Conservation (phyloP, 2,329 filamentous ascomycete genomes). For the Colletotrichum truncatum region DNA sequence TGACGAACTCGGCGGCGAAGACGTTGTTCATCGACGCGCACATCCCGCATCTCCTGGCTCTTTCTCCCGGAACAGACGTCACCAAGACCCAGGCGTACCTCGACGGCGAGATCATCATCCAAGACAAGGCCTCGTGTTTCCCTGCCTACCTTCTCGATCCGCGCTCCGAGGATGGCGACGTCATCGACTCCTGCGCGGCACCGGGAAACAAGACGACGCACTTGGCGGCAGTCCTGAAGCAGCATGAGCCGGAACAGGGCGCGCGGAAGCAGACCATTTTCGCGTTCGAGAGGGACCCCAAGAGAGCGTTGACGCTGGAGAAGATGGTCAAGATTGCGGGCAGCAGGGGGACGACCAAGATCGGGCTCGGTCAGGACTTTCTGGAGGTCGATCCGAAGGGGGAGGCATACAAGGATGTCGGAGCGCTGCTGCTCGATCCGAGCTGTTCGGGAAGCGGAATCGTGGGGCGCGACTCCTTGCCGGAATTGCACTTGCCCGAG, state of each 20-base stretch:
- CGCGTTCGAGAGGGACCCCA: constrained; percentile 81
- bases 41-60: constrained; percentile 83
- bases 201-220: constrained; percentile 99
- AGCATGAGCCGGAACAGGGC: constrained; percentile 47
- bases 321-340: constrained; percentile 87
- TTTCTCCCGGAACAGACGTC: constrained; percentile 77
- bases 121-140: constrained; percentile 98
- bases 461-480: constrained; percentile 83
- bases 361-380: constrained; percentile 84
- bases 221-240: constrained; percentile 77
- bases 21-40: constrained; percentile 79
- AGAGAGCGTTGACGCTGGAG: constrained; percentile 77
- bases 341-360: constrained; percentile 70
- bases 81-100: constrained; percentile 78
- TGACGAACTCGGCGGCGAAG: constrained; percentile 59
- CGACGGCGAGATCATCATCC: constrained; percentile 83
- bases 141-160: constrained; percentile 88
- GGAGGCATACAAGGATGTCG: constrained; percentile 73
- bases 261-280: constrained; percentile 63
- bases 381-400: constrained; percentile 75
- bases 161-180: constrained; percentile 71
- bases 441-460: constrained; percentile 98
- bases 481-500: constrained; percentile 69
- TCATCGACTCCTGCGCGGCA: constrained; percentile 93
- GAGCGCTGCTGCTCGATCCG: constrained; percentile 85